Evolutionary conservation across 225 moss, liverwort and hornwort species (phyloP), one percentile per base, ranked within the genome.

Genomic region (Pseudoscleropodium purum): DNA sequence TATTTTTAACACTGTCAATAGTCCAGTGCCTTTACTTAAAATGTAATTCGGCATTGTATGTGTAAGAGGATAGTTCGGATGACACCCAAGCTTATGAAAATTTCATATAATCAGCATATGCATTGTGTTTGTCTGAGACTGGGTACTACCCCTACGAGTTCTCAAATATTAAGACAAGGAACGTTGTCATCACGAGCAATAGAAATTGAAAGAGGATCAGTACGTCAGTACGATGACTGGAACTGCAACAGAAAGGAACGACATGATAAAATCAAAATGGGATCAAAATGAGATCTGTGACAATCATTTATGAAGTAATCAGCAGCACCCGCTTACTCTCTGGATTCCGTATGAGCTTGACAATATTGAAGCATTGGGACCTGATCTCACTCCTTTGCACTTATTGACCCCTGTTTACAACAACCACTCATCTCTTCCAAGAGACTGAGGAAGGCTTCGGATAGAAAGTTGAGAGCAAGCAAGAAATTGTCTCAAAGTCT

Each of bases 211-310:
- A 66, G 36, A 37, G 13, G 8, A 66, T 66, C 2, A 52, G 4
- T 21, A 62, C 0, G 13, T 66, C 2, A 51, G 4, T 14, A 62
- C 0, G 8, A 31, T 81, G 5, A 9, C 18, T 0, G 62, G 43
- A 81, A 43, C 6, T 19, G 14, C 41, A 62, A 66, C 15, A 37
- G 8, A 36, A 52, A 83, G 8, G 37, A 66, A 52, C 24, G 8
- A 83, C 27, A 67, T 26, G 51, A 37, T 83, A 3, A 19, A 49
- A 37, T 51, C 26, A 37, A 49, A 66, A 37, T 34, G 21, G 21
- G 34, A 34, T 59, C 23, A 68, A 4, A 6, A 37, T 6, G 21
- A 37, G 6, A 21, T 37, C 21, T 37, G 18, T 37, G 37, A 6
- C 10, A 20, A 68, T 37, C 20, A 30, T 30, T 29, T 14, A 7